Conservation (phyloP, 805 yeast species). For the Cyberlindnera nakhonratchasimensis region DNA sequence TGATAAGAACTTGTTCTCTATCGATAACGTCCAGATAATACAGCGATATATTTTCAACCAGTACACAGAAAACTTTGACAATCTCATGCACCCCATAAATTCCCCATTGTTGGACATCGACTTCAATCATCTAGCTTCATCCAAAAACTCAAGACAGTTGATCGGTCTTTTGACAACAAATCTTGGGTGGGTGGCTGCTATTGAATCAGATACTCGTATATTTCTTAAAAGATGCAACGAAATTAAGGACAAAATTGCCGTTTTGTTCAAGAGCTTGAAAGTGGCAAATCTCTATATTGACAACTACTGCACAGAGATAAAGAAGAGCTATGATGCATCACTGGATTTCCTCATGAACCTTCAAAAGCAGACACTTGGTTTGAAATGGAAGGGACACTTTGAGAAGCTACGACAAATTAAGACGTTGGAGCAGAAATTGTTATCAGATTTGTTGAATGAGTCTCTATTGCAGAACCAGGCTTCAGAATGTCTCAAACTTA, state of each 20-base stretch:
- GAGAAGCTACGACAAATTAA: conserved; percentile 9
- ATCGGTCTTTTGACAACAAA: conserved; percentile 39
- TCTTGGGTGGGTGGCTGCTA: conserved; percentile 49
- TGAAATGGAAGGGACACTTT: conserved; percentile 20
- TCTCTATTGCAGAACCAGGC: conserved; percentile 28
- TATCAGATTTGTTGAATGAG: conserved; percentile 16
- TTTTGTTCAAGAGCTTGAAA: conserved; percentile 43
- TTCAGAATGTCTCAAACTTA: conserved; percentile 24
- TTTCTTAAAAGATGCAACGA: conserved; percentile 31
- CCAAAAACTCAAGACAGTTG: conserved; percentile 24
- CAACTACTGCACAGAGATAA: conserved; percentile 46
- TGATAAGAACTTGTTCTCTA: conserved; percentile 56
- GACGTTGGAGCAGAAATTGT: conserved; percentile 7
- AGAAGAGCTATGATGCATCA: conserved; percentile 40
- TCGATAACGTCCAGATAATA: conserved; percentile 22
- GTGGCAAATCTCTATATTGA: conserved; percentile 48
- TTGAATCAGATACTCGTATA: conserved; percentile 39
- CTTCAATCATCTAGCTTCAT: conserved; percentile 15
- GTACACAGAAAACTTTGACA: conserved; percentile 13
- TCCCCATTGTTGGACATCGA: conserved; percentile 35
- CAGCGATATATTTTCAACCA: conserved; percentile 16
- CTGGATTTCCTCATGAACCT: conserved; percentile 38
- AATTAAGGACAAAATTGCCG: conserved; percentile 34
- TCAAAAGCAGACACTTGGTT: conserved; percentile 38
- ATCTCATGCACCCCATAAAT: conserved; percentile 32